Evolutionary conservation across 2,329 filamentous ascomycete genomes (phyloP).

Genomic region (Thermothelomyces thermophilus): DNA sequence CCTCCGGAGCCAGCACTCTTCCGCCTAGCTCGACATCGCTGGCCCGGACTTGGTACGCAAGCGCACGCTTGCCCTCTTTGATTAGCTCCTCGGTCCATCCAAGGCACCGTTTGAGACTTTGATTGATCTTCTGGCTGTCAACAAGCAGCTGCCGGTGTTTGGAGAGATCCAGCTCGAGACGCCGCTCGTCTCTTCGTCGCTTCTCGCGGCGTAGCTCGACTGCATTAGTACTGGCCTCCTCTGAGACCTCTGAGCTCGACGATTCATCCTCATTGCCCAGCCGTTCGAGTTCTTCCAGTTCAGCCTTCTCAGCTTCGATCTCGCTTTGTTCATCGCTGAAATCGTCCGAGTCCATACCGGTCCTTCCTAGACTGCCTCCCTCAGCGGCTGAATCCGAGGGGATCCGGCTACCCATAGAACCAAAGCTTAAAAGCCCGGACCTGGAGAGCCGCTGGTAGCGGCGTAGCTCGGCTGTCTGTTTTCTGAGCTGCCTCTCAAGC

Average conservation of each 20-base stretch:
- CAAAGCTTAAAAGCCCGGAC: conserved; percentile 63
- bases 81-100: conserved; percentile 88
- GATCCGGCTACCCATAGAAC: conserved; percentile 33
- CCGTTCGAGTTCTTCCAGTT: conserved; percentile 42
- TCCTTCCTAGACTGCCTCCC: conserved; percentile 35
- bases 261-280: conserved; percentile 46
- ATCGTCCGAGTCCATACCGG: conserved; percentile 42
- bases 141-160: conserved; percentile 84
- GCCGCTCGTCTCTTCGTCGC: conserved; percentile 69
- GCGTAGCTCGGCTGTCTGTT: conserved; percentile 82
- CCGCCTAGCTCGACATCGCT: conserved; percentile 79
- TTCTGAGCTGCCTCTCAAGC: conserved; percentile 82
- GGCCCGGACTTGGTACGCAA: conserved; percentile 72
- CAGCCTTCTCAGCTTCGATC: conserved; percentile 41
- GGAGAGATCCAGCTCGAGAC: conserved; percentile 74
- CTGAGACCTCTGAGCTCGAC: conserved; percentile 35
- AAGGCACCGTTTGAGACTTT: conserved; percentile 83
- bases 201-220: conserved; percentile 39
- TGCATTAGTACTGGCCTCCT: conserved; percentile 36
- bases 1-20: conserved; percentile 63
- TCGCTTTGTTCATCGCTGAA: conserved; percentile 41
- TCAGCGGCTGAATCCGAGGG: conserved; percentile 39
- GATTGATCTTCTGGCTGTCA: conserved; percentile 92
- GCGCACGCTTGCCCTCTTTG: conserved; percentile 76
- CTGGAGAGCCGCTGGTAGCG: conserved; percentile 81